Conservation (phyloP, 371 early-diverging fungal genomes). For the Mortierella sp. region DNA sequence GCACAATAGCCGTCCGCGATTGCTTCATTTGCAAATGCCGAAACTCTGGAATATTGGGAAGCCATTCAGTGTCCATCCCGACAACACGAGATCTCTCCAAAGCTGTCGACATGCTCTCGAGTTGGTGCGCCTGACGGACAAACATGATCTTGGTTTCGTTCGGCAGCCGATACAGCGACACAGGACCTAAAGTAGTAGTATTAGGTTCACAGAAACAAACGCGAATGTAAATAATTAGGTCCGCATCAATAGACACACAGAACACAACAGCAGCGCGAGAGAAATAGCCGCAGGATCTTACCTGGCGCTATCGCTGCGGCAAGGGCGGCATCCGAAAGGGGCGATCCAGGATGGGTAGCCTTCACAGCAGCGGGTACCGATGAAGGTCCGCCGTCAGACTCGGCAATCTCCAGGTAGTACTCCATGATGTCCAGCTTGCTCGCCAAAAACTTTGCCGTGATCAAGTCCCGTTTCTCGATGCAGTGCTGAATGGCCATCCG, state of each 20-base stretch:
- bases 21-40: neutral
- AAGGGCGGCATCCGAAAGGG: neutral
- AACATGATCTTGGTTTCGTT: neutral
- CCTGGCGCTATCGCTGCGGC: neutral
- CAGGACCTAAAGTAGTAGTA: neutral
- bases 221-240: neutral
- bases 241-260: neutral
- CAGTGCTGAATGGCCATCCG: slow-evolving; percentile 21
- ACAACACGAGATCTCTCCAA: slow-evolving; percentile 16
- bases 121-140: slow-evolving; percentile 16
- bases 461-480: slow-evolving; percentile 9
- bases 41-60: slow-evolving; percentile 26
- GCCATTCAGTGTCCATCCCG: slow-evolving; percentile 49
- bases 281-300: neutral
- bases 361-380: slow-evolving; percentile 5
- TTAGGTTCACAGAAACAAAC: neutral
- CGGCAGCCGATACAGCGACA: slow-evolving; percentile 26
- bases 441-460: slow-evolving; percentile 19
- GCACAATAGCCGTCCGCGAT: slow-evolving; percentile 31
- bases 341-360: neutral
- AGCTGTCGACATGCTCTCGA: slow-evolving; percentile 7
- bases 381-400: neutral
- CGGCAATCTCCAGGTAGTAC: slow-evolving; percentile 4
- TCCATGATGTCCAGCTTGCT: slow-evolving; percentile 10
- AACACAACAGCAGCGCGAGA: neutral